Percentiles rank a stretch among this genome's conserved stretches.
phyloP scores from a whole-genome alignment of 2,329 filamentous ascomycete genomes.

The Phaeosphaeria sp. region DNA sequence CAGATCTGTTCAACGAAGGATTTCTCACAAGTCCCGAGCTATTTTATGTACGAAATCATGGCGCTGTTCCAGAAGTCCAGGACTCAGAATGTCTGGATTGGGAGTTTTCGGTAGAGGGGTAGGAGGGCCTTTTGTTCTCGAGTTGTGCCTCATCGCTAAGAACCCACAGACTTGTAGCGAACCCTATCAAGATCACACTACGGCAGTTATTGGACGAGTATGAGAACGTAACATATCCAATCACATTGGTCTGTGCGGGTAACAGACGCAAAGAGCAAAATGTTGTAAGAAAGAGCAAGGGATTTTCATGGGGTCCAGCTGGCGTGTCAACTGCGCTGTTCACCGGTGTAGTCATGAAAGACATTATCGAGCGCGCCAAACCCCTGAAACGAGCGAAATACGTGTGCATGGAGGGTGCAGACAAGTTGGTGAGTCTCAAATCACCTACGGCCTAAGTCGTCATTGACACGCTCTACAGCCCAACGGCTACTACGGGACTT shows the following conservation, averaged over 20 bases:
- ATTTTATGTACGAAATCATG: slow-evolving; percentile 93
- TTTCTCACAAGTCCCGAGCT: slow-evolving; percentile 88
- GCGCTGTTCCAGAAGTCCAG: slow-evolving; percentile 76
- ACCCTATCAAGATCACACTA: slow-evolving; percentile 75
- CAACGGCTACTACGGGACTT: slow-evolving; percentile 89
- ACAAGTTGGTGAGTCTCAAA: slow-evolving; percentile 66
- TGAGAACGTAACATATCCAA: slow-evolving; percentile 82
- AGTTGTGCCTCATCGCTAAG: slow-evolving; percentile 4
- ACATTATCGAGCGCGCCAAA: slow-evolving; percentile 72
- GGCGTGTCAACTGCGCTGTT: slow-evolving; percentile 87
- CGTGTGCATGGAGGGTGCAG: slow-evolving; percentile 90
- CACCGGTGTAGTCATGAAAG: slow-evolving; percentile 79
- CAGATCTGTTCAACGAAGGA: slow-evolving; percentile 77
- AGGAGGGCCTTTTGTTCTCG: not conserved
- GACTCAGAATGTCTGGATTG: slow-evolving; percentile 78
- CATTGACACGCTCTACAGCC: slow-evolving; percentile 57
- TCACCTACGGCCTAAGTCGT: not conserved
- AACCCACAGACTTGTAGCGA: slow-evolving; percentile 69
- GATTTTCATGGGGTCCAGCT: slow-evolving; percentile 91
- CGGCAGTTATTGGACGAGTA: slow-evolving; percentile 75
- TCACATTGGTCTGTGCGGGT: slow-evolving; percentile 90
- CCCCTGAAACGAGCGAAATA: slow-evolving; percentile 76
- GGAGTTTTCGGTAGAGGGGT: slow-evolving; percentile 83
- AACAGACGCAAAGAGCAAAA: slow-evolving; percentile 95
- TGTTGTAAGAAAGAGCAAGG: slow-evolving; percentile 85